Conservation (phyloP, 441 rosid species). For the Syzygium syzygioides region DNA sequence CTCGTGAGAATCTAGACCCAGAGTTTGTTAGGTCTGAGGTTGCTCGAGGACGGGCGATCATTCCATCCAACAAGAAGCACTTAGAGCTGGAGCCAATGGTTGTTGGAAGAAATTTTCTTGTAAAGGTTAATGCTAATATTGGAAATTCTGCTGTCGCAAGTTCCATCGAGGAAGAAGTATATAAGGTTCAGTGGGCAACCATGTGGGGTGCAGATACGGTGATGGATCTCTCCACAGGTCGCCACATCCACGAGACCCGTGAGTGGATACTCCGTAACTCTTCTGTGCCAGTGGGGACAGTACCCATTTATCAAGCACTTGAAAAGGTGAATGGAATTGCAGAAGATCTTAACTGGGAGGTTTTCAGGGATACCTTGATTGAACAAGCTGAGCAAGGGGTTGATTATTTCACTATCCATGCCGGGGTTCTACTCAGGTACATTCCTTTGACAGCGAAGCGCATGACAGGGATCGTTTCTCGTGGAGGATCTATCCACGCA, state of each 20-base stretch:
- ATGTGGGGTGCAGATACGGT: slow-evolving; percentile 99
- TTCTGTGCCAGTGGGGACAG: slow-evolving; percentile 92
- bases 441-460: slow-evolving; percentile 90
- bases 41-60: slow-evolving; percentile 96
- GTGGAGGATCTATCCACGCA: slow-evolving; percentile 96
- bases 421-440: slow-evolving; percentile 82
- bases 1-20: slow-evolving; percentile 92
- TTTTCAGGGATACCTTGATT: slow-evolving; percentile 80
- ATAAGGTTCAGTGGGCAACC: slow-evolving; percentile 99
- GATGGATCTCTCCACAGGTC: slow-evolving; percentile 98
- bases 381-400: slow-evolving; percentile 99
- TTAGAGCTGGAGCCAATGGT: slow-evolving; percentile 93
- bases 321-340: slow-evolving; percentile 93
- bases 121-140: slow-evolving; percentile 94
- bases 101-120: slow-evolving; percentile 89
- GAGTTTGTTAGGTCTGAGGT: slow-evolving; percentile 96
- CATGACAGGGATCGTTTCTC: slow-evolving; percentile 95
- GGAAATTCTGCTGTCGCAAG: slow-evolving; percentile 96
- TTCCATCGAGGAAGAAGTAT: slow-evolving; percentile 97
- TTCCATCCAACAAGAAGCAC: slow-evolving; percentile 96
- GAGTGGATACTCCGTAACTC: slow-evolving; percentile 96
- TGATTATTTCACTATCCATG: slow-evolving; percentile 95
- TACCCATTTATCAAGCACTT: slow-evolving; percentile 94
- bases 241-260: slow-evolving; percentile 98
- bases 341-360: slow-evolving; percentile 91